A percentile compares a stretch with the other conserved stretches of the same genome.
Evolutionary conservation across 306 rosid species (phyloP).

Genomic region (Rosa chinensis): DNA sequence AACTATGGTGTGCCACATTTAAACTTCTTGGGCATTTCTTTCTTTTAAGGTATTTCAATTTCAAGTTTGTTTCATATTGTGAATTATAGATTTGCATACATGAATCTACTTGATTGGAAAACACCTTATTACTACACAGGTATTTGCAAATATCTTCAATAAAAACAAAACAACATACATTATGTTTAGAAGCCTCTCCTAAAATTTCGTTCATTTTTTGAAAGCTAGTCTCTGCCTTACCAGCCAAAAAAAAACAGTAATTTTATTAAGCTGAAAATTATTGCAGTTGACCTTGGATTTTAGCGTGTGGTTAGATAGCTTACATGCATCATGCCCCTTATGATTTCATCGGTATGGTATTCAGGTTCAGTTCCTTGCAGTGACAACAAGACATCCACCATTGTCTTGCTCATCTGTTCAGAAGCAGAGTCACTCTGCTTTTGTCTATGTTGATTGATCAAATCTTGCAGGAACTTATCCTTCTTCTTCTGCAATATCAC

Average conservation of each 20-base stretch:
- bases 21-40: too few species aligned
- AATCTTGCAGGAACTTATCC: slow-evolving; percentile 20
- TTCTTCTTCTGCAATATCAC: slow-evolving; percentile 18
- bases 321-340: slow-evolving; percentile 33
- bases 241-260: too few species aligned
- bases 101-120: too few species aligned
- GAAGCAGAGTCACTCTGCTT: background rate
- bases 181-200: too few species aligned
- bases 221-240: too few species aligned
- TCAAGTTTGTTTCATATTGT: background rate
- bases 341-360: slow-evolving; percentile 27
- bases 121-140: too few species aligned
- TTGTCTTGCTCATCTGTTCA: background rate
- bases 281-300: too few species aligned
- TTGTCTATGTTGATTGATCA: slow-evolving; percentile 23
- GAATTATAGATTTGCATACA: background rate
- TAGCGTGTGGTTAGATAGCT: background rate
- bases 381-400: slow-evolving; percentile 24
- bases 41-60: background rate
- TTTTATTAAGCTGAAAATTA: too few species aligned
- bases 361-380: slow-evolving; percentile 34
- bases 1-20: too few species aligned
- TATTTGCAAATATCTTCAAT: too few species aligned
- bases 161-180: too few species aligned
- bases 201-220: too few species aligned